Evolutionary conservation across 495 filamentous ascomycete genomes (phyloP).

Genomic region (Penicillium coprophilum): DNA sequence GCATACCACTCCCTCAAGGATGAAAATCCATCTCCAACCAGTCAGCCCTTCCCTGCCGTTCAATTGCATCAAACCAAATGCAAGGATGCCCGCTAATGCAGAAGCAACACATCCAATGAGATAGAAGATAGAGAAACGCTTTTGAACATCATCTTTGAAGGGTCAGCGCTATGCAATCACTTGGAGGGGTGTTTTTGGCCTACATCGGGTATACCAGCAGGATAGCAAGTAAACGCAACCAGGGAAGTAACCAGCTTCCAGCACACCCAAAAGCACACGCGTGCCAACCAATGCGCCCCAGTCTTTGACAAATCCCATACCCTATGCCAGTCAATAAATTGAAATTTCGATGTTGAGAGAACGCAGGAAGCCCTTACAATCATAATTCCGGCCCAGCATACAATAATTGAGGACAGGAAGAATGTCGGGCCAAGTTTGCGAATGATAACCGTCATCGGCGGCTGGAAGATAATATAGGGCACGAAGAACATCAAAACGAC

Average conservation of each 20-base stretch:
- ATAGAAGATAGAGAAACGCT: conserved; percentile 64
- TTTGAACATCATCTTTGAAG: conserved; percentile 56
- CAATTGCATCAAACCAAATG: conserved; percentile 64
- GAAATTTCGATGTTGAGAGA: not conserved
- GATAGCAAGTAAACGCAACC: conserved; percentile 60
- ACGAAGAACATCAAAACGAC: conserved; percentile 66
- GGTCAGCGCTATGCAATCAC: not conserved
- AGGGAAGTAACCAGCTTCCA: conserved; percentile 66
- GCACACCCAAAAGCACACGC: conserved; percentile 58
- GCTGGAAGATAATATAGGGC: conserved; percentile 64
- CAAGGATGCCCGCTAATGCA: conserved; percentile 61
- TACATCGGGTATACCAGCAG: conserved; percentile 63
- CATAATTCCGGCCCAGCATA: conserved; percentile 52
- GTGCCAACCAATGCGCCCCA: conserved; percentile 53
- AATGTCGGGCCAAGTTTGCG: conserved; percentile 60
- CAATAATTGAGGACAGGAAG: conserved; percentile 54
- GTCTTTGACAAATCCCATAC: conserved; percentile 57
- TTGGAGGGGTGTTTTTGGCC: not conserved
- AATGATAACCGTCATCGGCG: conserved; percentile 56
- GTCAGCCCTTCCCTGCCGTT: conserved; percentile 43
- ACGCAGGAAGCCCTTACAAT: conserved; percentile 26
- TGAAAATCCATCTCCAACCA: conserved; percentile 68
- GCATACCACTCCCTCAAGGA: conserved; percentile 56
- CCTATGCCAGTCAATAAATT: conserved; percentile 21
- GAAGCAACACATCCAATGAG: conserved; percentile 62